phyloP scores from a whole-genome alignment of 177 flowering plant genomes.

The Telopea speciosissima region DNA sequence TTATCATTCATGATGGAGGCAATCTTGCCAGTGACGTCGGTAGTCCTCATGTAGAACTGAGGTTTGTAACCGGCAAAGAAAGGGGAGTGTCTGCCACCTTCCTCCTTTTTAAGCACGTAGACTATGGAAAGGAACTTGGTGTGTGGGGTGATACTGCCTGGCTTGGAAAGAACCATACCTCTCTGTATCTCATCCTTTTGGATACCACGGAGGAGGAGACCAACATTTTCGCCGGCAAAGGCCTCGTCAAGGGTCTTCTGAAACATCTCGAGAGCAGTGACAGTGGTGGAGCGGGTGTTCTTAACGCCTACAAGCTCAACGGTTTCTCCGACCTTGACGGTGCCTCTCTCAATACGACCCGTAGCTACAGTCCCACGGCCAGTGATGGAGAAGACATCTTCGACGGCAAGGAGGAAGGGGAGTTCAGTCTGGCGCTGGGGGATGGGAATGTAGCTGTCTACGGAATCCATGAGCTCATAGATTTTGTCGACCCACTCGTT shows the following conservation, averaged over 20 bases:
- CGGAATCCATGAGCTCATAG: slow-evolving; percentile 72
- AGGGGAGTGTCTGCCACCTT: slow-evolving; percentile 92
- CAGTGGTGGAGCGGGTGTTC: slow-evolving; percentile 63
- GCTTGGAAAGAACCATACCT: slow-evolving; percentile 91
- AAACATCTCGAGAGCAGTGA: slow-evolving; percentile 95
- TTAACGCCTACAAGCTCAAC: slow-evolving; percentile 75
- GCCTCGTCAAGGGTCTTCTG: slow-evolving; percentile 88
- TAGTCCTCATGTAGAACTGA: slow-evolving; percentile 96
- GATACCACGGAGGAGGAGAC: slow-evolving; percentile 73
- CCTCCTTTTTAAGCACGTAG: slow-evolving; percentile 93
- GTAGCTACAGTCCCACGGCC: slow-evolving; percentile 98
- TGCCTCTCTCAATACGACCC: slow-evolving; percentile 86
- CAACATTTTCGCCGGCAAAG: slow-evolving; percentile 88
- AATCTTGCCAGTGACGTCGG: slow-evolving; percentile 87
- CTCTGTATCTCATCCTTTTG: slow-evolving; percentile 86
- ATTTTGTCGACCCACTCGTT: slow-evolving; percentile 90
- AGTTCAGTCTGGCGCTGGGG: slow-evolving; percentile 73
- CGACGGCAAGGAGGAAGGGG: slow-evolving; percentile 78
- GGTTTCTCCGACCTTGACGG: slow-evolving; percentile 60
- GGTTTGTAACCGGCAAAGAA: slow-evolving; percentile 84
- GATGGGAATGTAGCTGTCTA: slow-evolving; percentile 65
- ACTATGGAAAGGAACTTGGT: slow-evolving; percentile 73
- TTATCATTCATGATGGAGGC: slow-evolving; percentile 75
- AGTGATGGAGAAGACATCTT: slow-evolving; percentile 87
- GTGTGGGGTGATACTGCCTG: slow-evolving; percentile 80